These are phyloP conservation scores for Mucor saturninus DNA, from an alignment of 371 early-diverging fungal species.

Conservation along the genomic window DNA sequence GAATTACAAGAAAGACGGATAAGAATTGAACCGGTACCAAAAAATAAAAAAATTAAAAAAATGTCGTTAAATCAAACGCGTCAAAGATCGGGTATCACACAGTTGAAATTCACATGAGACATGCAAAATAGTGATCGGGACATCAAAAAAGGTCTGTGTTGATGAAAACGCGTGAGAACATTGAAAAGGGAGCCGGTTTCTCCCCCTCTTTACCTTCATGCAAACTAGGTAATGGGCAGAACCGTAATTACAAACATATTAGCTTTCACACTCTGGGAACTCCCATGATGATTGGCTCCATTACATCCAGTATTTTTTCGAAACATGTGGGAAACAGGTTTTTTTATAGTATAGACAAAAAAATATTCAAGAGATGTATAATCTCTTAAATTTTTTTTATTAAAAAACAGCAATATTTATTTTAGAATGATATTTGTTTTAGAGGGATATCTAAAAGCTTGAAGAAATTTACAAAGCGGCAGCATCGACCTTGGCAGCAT, in stretches of 20 bases:
- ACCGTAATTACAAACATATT: too few relatives aligned
- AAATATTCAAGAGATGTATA: neutral
- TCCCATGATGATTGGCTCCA: too few relatives aligned
- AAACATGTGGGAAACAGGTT: neutral
- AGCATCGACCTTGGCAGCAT: constrained; percentile 71
- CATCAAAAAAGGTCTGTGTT: neutral
- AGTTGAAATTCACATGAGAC: constrained; percentile 4
- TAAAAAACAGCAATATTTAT: constrained; percentile 6
- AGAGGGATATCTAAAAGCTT: constrained; percentile 1
- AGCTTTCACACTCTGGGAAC: too few relatives aligned
- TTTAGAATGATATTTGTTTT: neutral
- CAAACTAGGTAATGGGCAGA: neutral
- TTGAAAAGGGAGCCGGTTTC: neutral
- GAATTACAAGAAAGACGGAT: too few relatives aligned
- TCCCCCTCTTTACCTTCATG: neutral
- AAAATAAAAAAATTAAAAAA: too few relatives aligned
- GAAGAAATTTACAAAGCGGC: constrained; percentile 18
- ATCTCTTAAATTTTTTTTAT: neutral
- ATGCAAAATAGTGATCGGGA: neutral
- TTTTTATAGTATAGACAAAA: constrained; percentile 2
- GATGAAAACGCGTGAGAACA: neutral
- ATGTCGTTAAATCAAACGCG: neutral
- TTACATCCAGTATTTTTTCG: too few relatives aligned
- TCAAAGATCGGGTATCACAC: neutral
- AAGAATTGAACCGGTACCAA: too few relatives aligned